These are phyloP conservation scores for Chlorella sp. DNA, from an alignment of 139 green algal genomes.

Conservation along the genomic window DNA sequence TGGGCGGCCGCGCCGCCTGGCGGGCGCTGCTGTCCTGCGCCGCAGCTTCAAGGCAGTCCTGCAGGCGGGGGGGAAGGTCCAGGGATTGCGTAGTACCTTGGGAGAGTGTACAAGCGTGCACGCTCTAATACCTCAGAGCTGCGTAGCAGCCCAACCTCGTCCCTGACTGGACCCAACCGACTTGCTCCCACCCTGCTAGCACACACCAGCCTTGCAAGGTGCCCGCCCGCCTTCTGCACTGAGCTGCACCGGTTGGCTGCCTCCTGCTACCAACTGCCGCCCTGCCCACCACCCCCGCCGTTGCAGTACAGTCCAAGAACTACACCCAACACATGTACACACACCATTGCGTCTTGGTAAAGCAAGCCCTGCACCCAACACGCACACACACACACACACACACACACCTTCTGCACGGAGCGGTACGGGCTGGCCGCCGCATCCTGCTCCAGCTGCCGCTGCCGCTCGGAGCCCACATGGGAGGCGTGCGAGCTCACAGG, in stretches of 20 bases:
- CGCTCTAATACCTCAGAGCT: too few species aligned
- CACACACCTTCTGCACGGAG: constrained; percentile 27
- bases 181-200: too few species aligned
- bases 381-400: too few species aligned
- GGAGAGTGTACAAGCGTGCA: too few species aligned
- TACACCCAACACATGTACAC: too few species aligned
- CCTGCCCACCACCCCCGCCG: background rate
- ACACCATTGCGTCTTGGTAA: too few species aligned
- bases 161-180: background rate
- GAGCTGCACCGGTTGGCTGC: constrained; percentile 17
- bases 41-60: constrained; percentile 2
- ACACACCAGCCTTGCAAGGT: background rate
- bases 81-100: too few species aligned
- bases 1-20: background rate
- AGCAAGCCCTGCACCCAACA: too few species aligned
- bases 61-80: background rate
- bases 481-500: background rate
- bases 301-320: too few species aligned
- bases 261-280: constrained; percentile 24
- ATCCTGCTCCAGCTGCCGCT: constrained; percentile 24
- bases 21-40: background rate
- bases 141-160: too few species aligned
- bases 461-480: background rate
- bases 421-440: constrained; percentile 12
- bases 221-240: constrained; percentile 19